These are phyloP conservation scores for Chenopodium quinoa DNA, from an alignment of 148 eudicot genomes.

Conservation along the genomic window DNA sequence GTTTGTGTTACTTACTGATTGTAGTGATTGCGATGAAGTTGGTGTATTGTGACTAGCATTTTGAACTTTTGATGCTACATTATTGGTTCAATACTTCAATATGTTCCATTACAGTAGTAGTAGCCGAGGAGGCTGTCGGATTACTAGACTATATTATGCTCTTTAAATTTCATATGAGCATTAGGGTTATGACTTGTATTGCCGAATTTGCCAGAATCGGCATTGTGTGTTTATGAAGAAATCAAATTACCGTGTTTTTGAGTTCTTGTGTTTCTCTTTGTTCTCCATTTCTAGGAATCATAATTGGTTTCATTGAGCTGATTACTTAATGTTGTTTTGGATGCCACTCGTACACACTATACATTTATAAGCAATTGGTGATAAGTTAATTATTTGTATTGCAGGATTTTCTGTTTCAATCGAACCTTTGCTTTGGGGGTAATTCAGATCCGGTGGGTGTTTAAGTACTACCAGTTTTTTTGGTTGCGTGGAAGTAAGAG, in stretches of 20 bases:
- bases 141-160: background rate
- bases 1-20: background rate
- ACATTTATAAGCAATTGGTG: background rate
- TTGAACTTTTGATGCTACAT: background rate
- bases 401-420: slow-evolving; percentile 18
- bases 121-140: no score
- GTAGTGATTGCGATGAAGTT: background rate
- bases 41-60: background rate
- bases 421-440: background rate
- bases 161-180: no score
- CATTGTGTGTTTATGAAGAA: background rate
- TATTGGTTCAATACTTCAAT: no score
- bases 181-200: background rate
- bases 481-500: background rate
- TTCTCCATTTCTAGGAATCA: background rate
- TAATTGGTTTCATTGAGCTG: background rate
- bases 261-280: no score
- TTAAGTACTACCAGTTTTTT: background rate
- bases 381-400: slow-evolving; percentile 8
- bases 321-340: background rate
- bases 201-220: background rate
- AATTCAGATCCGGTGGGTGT: background rate
- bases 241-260: no score
- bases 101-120: no score
- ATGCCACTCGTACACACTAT: background rate